phyloP scores from a whole-genome alignment of 306 rosid genomes.

The Vicia sativa region DNA sequence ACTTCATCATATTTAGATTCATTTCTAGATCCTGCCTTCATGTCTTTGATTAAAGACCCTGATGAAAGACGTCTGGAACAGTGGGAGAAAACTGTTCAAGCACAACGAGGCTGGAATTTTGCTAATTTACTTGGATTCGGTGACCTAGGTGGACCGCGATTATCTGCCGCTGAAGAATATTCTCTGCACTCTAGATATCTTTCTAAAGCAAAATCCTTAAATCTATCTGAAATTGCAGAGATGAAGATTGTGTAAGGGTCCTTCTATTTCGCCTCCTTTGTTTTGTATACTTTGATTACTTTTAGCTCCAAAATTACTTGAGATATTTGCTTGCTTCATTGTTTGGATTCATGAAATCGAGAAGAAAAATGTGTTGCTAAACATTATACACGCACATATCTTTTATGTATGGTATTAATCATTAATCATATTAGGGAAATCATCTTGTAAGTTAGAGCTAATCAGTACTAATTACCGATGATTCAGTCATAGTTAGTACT shows the following conservation, averaged over 20 bases:
- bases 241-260: slow-evolving; percentile 88
- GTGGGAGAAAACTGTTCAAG: slow-evolving; percentile 96
- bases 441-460: slow-evolving; percentile 17
- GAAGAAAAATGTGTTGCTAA: slow-evolving; percentile 9
- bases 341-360: slow-evolving; percentile 18
- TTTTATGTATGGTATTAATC: slow-evolving; percentile 15
- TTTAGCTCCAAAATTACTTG: slow-evolving; percentile 8
- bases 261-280: slow-evolving; percentile 28
- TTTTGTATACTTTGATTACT: slow-evolving; percentile 20
- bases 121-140: slow-evolving; percentile 88
- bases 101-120: slow-evolving; percentile 81
- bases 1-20: slow-evolving; percentile 78
- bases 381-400: not conserved
- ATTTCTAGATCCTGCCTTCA: slow-evolving; percentile 95
- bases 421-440: slow-evolving; percentile 10
- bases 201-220: slow-evolving; percentile 91
- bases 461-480: not conserved
- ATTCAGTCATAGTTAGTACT: slow-evolving; percentile 7
- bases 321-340: slow-evolving; percentile 18
- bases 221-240: slow-evolving; percentile 91
- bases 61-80: slow-evolving; percentile 95
- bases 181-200: slow-evolving; percentile 97
- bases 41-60: slow-evolving; percentile 98
- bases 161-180: slow-evolving; percentile 91
- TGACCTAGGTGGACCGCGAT: slow-evolving; percentile 78